Percentiles rank a stretch among this genome's conserved stretches.
Conservation (phyloP, 768 basidiomycete species). For the Suillus decipiens region DNA sequence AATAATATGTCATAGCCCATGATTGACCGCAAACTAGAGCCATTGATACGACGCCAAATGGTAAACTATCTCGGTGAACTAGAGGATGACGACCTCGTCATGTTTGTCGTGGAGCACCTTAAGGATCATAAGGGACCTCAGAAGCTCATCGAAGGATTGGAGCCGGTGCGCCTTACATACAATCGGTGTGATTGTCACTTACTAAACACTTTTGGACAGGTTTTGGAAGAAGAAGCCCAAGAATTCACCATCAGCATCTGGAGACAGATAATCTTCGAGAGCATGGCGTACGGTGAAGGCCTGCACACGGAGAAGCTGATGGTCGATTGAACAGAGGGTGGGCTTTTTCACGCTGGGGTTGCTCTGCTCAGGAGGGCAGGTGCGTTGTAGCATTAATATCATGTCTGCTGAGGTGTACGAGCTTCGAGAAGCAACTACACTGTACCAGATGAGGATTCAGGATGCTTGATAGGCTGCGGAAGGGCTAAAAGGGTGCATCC, state of each 20-base stretch:
- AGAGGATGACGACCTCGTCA: conserved; percentile 91
- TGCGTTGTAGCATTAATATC: conserved; percentile 59
- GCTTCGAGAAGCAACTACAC: conserved; percentile 24
- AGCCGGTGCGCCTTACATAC: conserved; percentile 66
- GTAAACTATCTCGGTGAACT: conserved; percentile 87
- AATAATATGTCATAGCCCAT: conserved; percentile 49
- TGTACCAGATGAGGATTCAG: conserved; percentile 18
- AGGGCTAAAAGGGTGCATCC: conserved; percentile 26
- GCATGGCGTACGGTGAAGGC: conserved; percentile 89
- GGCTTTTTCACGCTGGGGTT: conserved; percentile 23
- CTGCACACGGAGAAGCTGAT: conserved; percentile 84
- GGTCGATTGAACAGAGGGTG: conserved; percentile 52
- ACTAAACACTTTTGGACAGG: conserved; percentile 45
- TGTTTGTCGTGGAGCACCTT: conserved; percentile 91
- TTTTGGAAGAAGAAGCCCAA: conserved; percentile 88
- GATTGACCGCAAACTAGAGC: conserved; percentile 85
- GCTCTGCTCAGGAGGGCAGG: conserved; percentile 45
- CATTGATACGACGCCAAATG: conserved; percentile 81
- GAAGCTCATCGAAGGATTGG: conserved; percentile 86
- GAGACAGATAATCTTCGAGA: conserved; percentile 94
- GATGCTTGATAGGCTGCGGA: conserved; percentile 12
- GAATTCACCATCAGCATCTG: conserved; percentile 80
- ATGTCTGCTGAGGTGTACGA: conserved; percentile 42
- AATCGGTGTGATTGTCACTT: conserved; percentile 4
- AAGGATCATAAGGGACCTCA: conserved; percentile 86